Base-by-base conservation (phyloP, 352 stramenopile species). In the Phytophthora syringae region DNA sequence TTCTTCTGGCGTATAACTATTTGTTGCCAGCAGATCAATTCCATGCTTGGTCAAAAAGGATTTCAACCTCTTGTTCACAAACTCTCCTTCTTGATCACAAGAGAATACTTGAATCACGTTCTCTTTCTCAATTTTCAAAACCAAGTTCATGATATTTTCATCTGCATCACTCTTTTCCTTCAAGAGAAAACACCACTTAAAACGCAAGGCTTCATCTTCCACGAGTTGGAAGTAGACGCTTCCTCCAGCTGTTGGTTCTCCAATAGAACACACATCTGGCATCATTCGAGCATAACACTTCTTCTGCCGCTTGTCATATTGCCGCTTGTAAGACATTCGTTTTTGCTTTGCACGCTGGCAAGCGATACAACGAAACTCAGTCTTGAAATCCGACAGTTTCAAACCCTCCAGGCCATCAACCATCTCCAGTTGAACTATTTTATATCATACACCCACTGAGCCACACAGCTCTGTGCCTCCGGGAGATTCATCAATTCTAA, bases 181-280 rank as follows among this genome's bases (percentile, higher is more conserved):
- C n/a, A 60, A 15, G 10, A 60, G 52, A 18, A 32, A 60, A 12
- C 15, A 28, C 24, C 52, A 60, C 11, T 49, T 42, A 32, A 60
- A 60, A 10, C 25, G 28, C 2, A 39, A 51, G 1, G 52, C 52
- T 25, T 60, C 39, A 34, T 50, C 37, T 43, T 60, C 37, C 1
- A 51, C 32, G 6, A 51, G 12, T 24, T 60, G 52, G 9, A 51
- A 60, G 24, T 43, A 51, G 5, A 30, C 7, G 9, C 42, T 40
- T 16, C 25, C 24, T 36, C 51, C 51, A 7, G 51, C 13, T 7
- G 51, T 49, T 1, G 18, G 7, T 7, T 18, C 24, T 58, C 51
- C 51, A 24, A 58, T 36, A 10, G 3, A 36, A 12, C 30, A 36
- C 2, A 11, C 30, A 10, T 36, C 30, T 15, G 3, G 13, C 30